Evolutionary conservation across 2,329 filamentous ascomycete genomes (phyloP).

Genomic region (Phialophora verrucosa): DNA sequence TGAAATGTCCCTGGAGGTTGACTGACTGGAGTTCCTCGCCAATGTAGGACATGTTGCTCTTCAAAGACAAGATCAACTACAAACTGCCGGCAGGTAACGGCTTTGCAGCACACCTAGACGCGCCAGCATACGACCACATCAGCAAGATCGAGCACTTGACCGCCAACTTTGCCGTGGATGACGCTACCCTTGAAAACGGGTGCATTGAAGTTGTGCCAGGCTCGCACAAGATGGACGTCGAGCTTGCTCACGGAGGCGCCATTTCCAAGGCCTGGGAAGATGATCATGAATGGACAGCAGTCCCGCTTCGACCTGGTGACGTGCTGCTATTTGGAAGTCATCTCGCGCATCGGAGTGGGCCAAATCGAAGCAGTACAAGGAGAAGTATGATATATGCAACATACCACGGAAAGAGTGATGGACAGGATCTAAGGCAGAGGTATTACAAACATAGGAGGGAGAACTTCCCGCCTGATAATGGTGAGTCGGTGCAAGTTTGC

Average conservation of each 20-base stretch:
- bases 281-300: slow-evolving; percentile 42
- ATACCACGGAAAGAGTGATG: slow-evolving; percentile 35
- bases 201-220: slow-evolving; percentile 46
- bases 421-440: slow-evolving; percentile 21
- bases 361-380: slow-evolving; percentile 40
- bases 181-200: slow-evolving; percentile 43
- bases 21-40: not conserved
- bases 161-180: slow-evolving; percentile 45
- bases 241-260: slow-evolving; percentile 42
- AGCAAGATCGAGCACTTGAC: slow-evolving; percentile 47
- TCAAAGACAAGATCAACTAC: slow-evolving; percentile 49
- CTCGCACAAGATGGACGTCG: slow-evolving; percentile 46
- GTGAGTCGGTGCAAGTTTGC: slow-evolving; percentile 11
- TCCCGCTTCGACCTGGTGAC: slow-evolving; percentile 44
- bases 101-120: slow-evolving; percentile 46
- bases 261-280: slow-evolving; percentile 44
- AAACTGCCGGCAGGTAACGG: slow-evolving; percentile 46
- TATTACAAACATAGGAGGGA: slow-evolving; percentile 30
- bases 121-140: slow-evolving; percentile 47
- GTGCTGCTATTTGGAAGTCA: slow-evolving; percentile 46
- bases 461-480: slow-evolving; percentile 29
- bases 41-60: slow-evolving; percentile 44
- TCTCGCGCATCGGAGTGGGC: slow-evolving; percentile 44
- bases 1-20: not conserved
- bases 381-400: slow-evolving; percentile 43